Percentiles rank a stretch among this genome's conserved stretches.
Conservation (phyloP, 108 stramenopile genomes). For the Schizochytrium sp. region DNA sequence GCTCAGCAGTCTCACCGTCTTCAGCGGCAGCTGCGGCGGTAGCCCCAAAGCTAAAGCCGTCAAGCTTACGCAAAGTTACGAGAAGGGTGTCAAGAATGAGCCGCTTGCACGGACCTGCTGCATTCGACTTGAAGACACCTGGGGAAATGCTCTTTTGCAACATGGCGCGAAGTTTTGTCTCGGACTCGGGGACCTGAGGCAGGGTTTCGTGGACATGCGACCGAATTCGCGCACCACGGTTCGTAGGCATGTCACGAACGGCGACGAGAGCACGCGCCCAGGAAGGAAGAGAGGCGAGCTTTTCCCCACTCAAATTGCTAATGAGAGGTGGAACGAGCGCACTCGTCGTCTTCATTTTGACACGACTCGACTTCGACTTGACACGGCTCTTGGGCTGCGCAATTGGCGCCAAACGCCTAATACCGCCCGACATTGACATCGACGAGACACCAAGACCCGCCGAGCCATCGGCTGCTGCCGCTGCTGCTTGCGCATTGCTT, state of each 20-base stretch:
- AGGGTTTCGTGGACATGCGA: not conserved
- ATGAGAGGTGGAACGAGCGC: not conserved
- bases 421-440: not conserved
- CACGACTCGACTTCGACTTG: not conserved
- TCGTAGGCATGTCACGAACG: conserved; percentile 1
- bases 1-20: not conserved
- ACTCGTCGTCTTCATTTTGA: not conserved
- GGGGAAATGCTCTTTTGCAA: not conserved
- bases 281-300: not conserved
- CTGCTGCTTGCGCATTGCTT: too few species aligned
- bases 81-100: not conserved
- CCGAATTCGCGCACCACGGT: not conserved
- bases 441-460: not conserved
- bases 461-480: too few species aligned
- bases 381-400: not conserved
- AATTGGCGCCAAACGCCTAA: not conserved
- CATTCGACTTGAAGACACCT: conserved; percentile 5
- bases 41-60: not conserved
- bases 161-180: not conserved
- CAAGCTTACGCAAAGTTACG: not conserved
- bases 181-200: not conserved
- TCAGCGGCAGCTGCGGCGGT: not conserved
- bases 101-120: conserved; percentile 12
- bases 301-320: not conserved
- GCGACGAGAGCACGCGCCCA: not conserved